Conservation (phyloP, 805 yeast genomes). For the Dipodascus geniculatus region DNA sequence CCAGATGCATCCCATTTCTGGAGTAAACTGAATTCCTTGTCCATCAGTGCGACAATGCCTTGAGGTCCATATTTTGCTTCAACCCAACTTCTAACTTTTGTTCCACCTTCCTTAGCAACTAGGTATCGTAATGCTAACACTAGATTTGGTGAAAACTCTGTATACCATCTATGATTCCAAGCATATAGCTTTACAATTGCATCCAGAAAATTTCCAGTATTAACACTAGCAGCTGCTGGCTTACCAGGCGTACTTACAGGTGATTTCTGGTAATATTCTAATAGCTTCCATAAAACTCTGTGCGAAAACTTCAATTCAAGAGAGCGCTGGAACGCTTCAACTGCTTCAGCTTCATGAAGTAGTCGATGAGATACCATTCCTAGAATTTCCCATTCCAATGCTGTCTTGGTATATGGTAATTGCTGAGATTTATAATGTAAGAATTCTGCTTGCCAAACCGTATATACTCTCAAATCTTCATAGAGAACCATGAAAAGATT, state of each 20-base stretch:
- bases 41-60: slow-evolving; percentile 21
- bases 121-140: slow-evolving; percentile 45
- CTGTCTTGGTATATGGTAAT: slow-evolving; percentile 60
- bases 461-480: slow-evolving; percentile 59
- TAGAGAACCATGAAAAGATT: slow-evolving; percentile 57
- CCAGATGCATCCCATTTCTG: slow-evolving; percentile 17
- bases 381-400: slow-evolving; percentile 85
- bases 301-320: slow-evolving; percentile 69
- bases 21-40: slow-evolving; percentile 16
- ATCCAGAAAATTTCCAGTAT: slow-evolving; percentile 46
- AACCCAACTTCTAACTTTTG: slow-evolving; percentile 44
- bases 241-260: slow-evolving; percentile 1
- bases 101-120: slow-evolving; percentile 65
- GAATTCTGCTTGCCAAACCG: slow-evolving; percentile 88
- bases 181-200: slow-evolving; percentile 68
- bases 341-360: slow-evolving; percentile 79
- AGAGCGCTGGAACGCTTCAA: slow-evolving; percentile 69
- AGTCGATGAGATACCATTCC: slow-evolving; percentile 80
- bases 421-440: slow-evolving; percentile 85
- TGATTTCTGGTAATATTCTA: slow-evolving; percentile 45
- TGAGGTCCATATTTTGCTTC: slow-evolving; percentile 25
- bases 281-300: slow-evolving; percentile 59
- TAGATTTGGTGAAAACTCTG: slow-evolving; percentile 70
- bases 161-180: slow-evolving; percentile 98
- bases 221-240: slow-evolving; percentile 4